phyloP scores from a whole-genome alignment of 768 basidiomycete species.

The Amanita thiersii region DNA sequence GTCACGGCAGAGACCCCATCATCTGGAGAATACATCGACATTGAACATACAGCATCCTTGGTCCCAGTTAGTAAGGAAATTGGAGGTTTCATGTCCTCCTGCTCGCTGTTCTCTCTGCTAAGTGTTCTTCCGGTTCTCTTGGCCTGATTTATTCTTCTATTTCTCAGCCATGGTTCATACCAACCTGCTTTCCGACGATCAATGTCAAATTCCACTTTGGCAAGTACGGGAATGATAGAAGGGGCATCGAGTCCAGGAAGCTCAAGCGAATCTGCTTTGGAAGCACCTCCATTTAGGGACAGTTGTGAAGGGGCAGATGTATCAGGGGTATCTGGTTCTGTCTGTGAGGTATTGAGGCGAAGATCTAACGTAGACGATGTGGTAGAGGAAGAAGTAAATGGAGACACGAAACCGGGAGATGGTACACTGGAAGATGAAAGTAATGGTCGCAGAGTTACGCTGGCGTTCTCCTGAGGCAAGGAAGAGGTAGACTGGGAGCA shows the following conservation, averaged over 20 bases:
- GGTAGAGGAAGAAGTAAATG: constrained; percentile 41
- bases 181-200: constrained; percentile 72
- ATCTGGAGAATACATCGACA: constrained; percentile 27
- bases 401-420: constrained; percentile 24
- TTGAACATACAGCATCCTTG: constrained; percentile 16
- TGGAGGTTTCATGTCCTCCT: constrained; percentile 27
- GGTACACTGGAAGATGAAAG: constrained; percentile 39
- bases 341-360: constrained; percentile 31
- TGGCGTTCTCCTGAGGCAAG: constrained; percentile 23
- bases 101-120: constrained; percentile 22
- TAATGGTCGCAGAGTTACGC: constrained; percentile 23
- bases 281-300: constrained; percentile 23
- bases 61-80: constrained; percentile 32
- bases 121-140: constrained; percentile 43
- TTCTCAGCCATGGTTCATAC: constrained; percentile 81
- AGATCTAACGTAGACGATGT: constrained; percentile 46
- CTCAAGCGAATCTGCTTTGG: constrained; percentile 42
- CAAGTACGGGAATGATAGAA: constrained; percentile 74
- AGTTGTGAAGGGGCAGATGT: constrained; percentile 31
- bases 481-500: constrained; percentile 30
- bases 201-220: constrained; percentile 94
- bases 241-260: constrained; percentile 59
- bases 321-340: constrained; percentile 47
- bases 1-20: constrained; percentile 25
- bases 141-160: constrained; percentile 50